Conservation (phyloP, 768 basidiomycete species). For the Pleurotus sapidus region DNA sequence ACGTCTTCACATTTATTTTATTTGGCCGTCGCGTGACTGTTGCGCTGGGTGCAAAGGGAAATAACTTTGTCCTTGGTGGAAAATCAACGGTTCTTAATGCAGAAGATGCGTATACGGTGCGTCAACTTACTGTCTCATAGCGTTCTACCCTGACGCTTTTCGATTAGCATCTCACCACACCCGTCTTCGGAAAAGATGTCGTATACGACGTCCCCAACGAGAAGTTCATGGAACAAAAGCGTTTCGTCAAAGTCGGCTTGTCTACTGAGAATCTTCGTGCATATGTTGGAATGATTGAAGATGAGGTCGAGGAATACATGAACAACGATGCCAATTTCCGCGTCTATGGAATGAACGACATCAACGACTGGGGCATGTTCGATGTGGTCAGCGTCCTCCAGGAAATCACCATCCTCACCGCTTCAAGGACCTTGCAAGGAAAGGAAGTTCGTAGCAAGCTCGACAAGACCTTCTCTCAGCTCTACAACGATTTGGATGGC, state of each 20-base stretch:
- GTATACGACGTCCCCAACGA: conserved; percentile 98
- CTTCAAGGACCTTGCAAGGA: conserved; percentile 91
- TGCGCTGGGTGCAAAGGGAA: conserved; percentile 86
- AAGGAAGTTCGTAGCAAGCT: conserved; percentile 78
- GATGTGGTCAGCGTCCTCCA: conserved; percentile 70
- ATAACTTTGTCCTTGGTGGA: conserved; percentile 92
- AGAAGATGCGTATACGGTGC: conserved; percentile 93
- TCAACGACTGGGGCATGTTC: conserved; percentile 78
- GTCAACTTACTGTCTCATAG: conserved; percentile 10
- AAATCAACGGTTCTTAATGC: conserved; percentile 91
- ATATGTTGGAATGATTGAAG: conserved; percentile 79
- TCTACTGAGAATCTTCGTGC: conserved; percentile 87
- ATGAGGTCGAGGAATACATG: conserved; percentile 74
- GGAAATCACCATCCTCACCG: conserved; percentile 94
- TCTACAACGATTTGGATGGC: conserved; percentile 88
- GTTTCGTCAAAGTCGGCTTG: conserved; percentile 95
- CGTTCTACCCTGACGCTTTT: conserved; percentile 8
- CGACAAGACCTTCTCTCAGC: conserved; percentile 80
- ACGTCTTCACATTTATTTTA: conserved; percentile 95
- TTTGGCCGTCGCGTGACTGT: conserved; percentile 90
- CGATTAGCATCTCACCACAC: conserved; percentile 81
- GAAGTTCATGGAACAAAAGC: conserved; percentile 98
- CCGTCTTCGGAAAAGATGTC: conserved; percentile 96
- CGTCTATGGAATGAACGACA: conserved; percentile 58
- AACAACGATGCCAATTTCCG: conserved; percentile 60